Percentiles rank a stretch among this genome's conserved stretches.
Evolutionary conservation across 768 basidiomycete genomes (phyloP).

Genomic region (Clitopilus passeckerianus): DNA sequence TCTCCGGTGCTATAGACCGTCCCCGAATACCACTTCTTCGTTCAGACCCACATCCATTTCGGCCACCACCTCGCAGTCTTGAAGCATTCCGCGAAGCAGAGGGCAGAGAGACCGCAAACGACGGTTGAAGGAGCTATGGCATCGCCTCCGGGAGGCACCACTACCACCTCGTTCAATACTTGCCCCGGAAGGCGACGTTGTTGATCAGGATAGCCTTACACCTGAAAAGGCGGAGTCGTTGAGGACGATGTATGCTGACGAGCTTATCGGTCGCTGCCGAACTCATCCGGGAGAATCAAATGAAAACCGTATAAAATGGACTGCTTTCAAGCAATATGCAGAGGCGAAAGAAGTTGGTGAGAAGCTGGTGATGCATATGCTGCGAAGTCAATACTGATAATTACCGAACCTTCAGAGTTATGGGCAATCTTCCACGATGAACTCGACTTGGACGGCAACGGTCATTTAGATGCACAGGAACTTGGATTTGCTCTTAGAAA

Average conservation of each 20-base stretch:
- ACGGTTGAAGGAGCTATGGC: constrained; percentile 61
- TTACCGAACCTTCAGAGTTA: constrained; percentile 48
- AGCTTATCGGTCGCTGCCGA: constrained; percentile 58
- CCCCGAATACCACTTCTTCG: constrained; percentile 56
- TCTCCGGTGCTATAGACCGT: constrained; percentile 48
- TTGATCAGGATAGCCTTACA: constrained; percentile 27
- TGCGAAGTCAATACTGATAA: constrained; percentile 6
- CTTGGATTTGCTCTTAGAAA: constrained; percentile 44
- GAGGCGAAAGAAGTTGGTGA: constrained; percentile 77
- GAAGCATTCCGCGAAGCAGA: constrained; percentile 61
- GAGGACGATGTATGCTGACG: constrained; percentile 70
- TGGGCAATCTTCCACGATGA: constrained; percentile 92
- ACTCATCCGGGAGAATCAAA: constrained; percentile 34
- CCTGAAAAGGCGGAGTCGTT: constrained; percentile 62
- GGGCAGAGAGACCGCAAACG: constrained; percentile 56
- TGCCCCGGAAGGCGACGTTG: constrained; percentile 6
- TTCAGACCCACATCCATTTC: constrained; percentile 43
- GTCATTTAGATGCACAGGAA: constrained; percentile 60
- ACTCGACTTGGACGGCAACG: constrained; percentile 87
- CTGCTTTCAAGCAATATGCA: constrained; percentile 70
- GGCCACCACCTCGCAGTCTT: constrained; percentile 43
- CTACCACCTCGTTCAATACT: constrained; percentile 2
- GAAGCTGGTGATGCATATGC: constrained; percentile 19
- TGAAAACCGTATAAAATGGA: constrained; percentile 56
- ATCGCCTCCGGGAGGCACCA: constrained; percentile 36